These are phyloP conservation scores for Fraxinus pennsylvanica DNA, from an alignment of 257 asterid genomes.

Conservation along the genomic window DNA sequence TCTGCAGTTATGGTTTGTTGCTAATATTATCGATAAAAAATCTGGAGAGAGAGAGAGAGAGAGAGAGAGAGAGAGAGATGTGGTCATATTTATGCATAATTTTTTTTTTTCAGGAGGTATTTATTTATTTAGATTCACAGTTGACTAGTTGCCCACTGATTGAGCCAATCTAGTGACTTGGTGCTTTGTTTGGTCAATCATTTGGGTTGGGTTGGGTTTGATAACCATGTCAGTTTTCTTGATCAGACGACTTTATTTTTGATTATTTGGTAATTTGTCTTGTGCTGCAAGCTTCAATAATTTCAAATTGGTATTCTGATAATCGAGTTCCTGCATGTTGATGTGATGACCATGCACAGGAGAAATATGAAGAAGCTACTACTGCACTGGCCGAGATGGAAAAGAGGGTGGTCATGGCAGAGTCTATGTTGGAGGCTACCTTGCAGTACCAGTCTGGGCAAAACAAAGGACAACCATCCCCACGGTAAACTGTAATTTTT, in stretches of 20 bases:
- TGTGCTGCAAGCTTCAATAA: not conserved
- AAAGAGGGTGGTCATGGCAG: constrained; percentile 89
- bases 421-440: constrained; percentile 98
- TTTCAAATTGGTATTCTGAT: not conserved
- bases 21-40: too few relatives aligned
- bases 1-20: too few relatives aligned
- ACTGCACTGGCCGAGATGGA: constrained; percentile 86
- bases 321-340: constrained; percentile 13
- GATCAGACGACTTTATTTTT: not conserved
- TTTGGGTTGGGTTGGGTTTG: not conserved
- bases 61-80: too few relatives aligned
- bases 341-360: constrained; percentile 45
- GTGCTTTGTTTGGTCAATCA: not conserved
- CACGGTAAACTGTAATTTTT: constrained; percentile 50
- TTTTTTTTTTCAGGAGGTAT: not conserved
- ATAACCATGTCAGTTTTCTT: not conserved
- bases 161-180: not conserved
- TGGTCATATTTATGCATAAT: not conserved
- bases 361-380: constrained; percentile 79
- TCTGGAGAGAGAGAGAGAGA: not conserved
- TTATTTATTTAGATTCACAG: too few relatives aligned
- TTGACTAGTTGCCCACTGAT: not conserved
- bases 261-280: constrained; percentile 5
- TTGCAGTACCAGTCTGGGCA: constrained; percentile 95
- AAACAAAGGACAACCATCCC: constrained; percentile 74